phyloP scores from a whole-genome alignment of 192 early-diverging fungal species.

The Entomortierella chlamydospora region DNA sequence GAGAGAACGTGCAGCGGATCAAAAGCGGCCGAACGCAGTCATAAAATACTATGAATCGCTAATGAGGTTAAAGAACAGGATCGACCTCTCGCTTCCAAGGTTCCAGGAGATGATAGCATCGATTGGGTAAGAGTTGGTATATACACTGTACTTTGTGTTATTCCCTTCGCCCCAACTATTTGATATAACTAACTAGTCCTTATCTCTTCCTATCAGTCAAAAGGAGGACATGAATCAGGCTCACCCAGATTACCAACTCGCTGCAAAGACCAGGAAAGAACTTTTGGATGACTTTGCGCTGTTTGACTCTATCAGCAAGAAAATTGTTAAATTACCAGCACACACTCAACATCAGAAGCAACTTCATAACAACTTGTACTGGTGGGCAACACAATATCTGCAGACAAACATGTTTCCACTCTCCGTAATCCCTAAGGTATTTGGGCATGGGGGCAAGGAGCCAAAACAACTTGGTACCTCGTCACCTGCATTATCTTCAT shows the following conservation, averaged over 20 bases:
- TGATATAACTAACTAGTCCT: background rate
- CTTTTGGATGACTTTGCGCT: slow-evolving; percentile 72
- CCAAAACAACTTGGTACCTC: slow-evolving; percentile 12
- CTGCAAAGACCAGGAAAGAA: slow-evolving; percentile 71
- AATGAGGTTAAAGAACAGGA: slow-evolving; percentile 50
- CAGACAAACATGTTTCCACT: slow-evolving; percentile 85
- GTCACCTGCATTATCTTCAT: slow-evolving; percentile 10
- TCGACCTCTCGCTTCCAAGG: slow-evolving; percentile 65
- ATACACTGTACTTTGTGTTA: background rate
- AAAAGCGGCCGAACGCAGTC: slow-evolving; percentile 35
- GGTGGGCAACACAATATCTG: slow-evolving; percentile 74
- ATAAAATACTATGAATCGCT: slow-evolving; percentile 46
- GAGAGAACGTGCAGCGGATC: slow-evolving; percentile 36
- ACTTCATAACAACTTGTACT: slow-evolving; percentile 72
- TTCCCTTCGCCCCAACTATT: background rate
- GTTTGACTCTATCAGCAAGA: slow-evolving; percentile 71
- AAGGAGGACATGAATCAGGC: slow-evolving; percentile 57
- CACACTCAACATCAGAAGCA: slow-evolving; percentile 61
- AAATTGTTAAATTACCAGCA: slow-evolving; percentile 66
- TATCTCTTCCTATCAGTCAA: slow-evolving; percentile 35
- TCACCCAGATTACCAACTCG: slow-evolving; percentile 67
- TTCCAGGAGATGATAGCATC: slow-evolving; percentile 69
- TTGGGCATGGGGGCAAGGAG: slow-evolving; percentile 38
- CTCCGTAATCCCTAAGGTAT: slow-evolving; percentile 72
- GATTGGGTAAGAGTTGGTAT: slow-evolving; percentile 55